These are phyloP conservation scores for Chytriomyces sp. DNA, from an alignment of 192 early-diverging fungal genomes.

Conservation along the genomic window DNA sequence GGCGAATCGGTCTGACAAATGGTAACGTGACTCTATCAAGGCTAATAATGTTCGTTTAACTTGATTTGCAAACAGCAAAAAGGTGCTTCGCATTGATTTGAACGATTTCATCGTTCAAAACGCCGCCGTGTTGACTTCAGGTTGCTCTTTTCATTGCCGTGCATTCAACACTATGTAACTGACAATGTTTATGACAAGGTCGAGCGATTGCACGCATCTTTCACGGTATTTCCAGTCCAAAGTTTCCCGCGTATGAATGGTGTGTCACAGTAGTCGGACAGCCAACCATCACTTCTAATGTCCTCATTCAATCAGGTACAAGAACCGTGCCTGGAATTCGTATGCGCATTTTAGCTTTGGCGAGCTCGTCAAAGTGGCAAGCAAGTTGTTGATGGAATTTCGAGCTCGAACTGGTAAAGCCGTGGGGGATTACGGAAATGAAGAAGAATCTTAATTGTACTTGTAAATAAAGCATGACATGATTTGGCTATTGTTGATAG, in stretches of 20 bases:
- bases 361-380: constrained; percentile 43
- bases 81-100: constrained; percentile 31
- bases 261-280: constrained; percentile 14
- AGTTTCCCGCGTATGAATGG: constrained; percentile 49
- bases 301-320: constrained; percentile 28
- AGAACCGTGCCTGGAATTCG: constrained; percentile 42
- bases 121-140: constrained; percentile 24
- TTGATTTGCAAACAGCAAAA: constrained; percentile 13
- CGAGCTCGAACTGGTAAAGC: background rate
- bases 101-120: constrained; percentile 34
- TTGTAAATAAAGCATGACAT: too few species aligned
- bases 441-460: too few species aligned
- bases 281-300: background rate
- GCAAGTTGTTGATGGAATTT: constrained; percentile 31
- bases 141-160: constrained; percentile 14
- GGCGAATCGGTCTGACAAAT: constrained; percentile 18
- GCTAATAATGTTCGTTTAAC: background rate
- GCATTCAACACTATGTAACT: background rate
- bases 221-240: constrained; percentile 49
- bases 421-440: background rate
- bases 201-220: constrained; percentile 49
- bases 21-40: background rate
- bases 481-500: too few species aligned
- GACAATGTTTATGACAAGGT: constrained; percentile 24
- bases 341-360: constrained; percentile 48